Evolutionary conservation across 768 basidiomycete genomes (phyloP).

Genomic region (Mycena kentingensis): DNA sequence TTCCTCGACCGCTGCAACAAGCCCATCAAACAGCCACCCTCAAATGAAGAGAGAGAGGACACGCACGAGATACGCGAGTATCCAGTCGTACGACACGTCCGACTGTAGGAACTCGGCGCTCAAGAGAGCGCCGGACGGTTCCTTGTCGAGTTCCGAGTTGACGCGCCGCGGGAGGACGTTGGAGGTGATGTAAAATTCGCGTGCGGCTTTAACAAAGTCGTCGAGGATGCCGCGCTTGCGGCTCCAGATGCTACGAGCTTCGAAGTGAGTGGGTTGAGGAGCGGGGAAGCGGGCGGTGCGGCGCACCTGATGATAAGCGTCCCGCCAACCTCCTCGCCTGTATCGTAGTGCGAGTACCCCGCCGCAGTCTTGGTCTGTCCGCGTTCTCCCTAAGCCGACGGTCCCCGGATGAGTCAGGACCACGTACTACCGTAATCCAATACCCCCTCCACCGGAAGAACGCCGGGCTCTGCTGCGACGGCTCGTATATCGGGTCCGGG

Average conservation of each 20-base stretch:
- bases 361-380: conserved; percentile 11
- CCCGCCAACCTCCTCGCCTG: conserved; percentile 17
- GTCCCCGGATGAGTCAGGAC: neutral
- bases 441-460: conserved; percentile 17
- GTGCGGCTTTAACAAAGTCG: conserved; percentile 8
- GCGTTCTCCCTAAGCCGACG: neutral
- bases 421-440: conserved; percentile 17
- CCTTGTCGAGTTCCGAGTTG: conserved; percentile 7
- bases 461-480: neutral
- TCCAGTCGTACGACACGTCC: conserved; percentile 16
- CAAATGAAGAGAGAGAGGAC: neutral
- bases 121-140: conserved; percentile 15
- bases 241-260: conserved; percentile 10
- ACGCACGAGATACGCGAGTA: conserved; percentile 13
- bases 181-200: conserved; percentile 14
- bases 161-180: conserved; percentile 13
- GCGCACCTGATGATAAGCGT: conserved; percentile 10
- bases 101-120: conserved; percentile 13
- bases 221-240: conserved; percentile 13
- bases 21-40: no score
- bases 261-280: neutral
- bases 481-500: conserved; percentile 15
- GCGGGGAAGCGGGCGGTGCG: neutral
- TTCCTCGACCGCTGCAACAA: conserved; percentile 6
- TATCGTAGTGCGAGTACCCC: conserved; percentile 18